These are phyloP conservation scores for Gaultheria prostrata DNA, from an alignment of 148 eudicot species.

Conservation along the genomic window DNA sequence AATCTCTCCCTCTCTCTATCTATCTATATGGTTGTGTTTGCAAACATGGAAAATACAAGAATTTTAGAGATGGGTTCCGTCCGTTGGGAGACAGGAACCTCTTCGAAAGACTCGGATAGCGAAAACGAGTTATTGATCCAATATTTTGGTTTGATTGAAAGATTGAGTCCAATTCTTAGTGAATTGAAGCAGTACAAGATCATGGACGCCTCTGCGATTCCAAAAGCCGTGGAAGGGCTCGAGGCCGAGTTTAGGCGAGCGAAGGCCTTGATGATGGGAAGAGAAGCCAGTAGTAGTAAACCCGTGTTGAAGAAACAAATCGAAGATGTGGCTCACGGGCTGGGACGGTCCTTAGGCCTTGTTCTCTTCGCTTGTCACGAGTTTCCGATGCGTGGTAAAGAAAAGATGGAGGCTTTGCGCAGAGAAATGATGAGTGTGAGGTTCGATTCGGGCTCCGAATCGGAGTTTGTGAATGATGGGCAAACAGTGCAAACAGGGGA, in stretches of 20 bases:
- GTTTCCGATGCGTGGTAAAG: constrained; percentile 42
- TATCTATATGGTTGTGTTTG: neutral
- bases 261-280: constrained; percentile 27
- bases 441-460: constrained; percentile 37
- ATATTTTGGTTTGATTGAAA: constrained; percentile 44
- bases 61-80: constrained; percentile 32
- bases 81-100: constrained; percentile 33
- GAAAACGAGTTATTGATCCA: constrained; percentile 31
- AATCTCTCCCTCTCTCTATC: neutral
- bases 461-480: constrained; percentile 30
- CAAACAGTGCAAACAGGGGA: constrained; percentile 28
- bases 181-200: constrained; percentile 38
- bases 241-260: constrained; percentile 49
- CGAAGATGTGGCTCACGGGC: constrained; percentile 48
- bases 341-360: constrained; percentile 66
- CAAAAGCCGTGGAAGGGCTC: constrained; percentile 53
- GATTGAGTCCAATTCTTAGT: constrained; percentile 41
- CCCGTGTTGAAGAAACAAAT: constrained; percentile 30
- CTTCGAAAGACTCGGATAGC: constrained; percentile 34
- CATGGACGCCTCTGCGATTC: constrained; percentile 38
- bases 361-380: constrained; percentile 60
- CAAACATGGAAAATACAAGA: constrained; percentile 23
- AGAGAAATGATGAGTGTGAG: constrained; percentile 63
- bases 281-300: constrained; percentile 8
- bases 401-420: constrained; percentile 51